Base-by-base conservation (phyloP, 306 rosid genomes). In the Vigna unguiculata region DNA sequence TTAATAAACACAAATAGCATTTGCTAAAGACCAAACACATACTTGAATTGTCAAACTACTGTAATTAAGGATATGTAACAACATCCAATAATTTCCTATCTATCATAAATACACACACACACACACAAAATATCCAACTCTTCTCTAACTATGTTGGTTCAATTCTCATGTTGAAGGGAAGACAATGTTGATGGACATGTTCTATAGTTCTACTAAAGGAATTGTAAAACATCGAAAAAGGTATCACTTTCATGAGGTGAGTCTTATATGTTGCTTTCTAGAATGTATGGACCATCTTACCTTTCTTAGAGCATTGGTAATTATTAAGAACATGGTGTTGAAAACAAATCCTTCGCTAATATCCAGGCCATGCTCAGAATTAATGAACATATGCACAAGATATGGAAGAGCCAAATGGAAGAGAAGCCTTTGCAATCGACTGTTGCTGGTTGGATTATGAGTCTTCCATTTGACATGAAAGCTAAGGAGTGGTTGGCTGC, bases 141-240 rank as follows among this genome's bases (percentile, higher is more conserved):
- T 71, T 76, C 58, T 76, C 67, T 86, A 15, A 69, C 48, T 51
- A 62, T 54, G 62, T 51, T 20, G 36, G 46, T 13, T 13, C 51
- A 52, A 77, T 80, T 77, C 73, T 63, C 61, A 53, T 69, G 69
- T 59, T 83, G 81, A 80, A 90, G 97, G 98, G 79, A 95, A 95
- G 91, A 95, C 98, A 28, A 95, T 95, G 98, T 91, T 95, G 84
- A 95, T 95, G 98, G 98, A 95, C 86, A 92, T 95, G 98, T 90
- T 90, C 85, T 95, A 88, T 85, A 79, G 83, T 72, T 90, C 96
- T 81, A 92, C 98, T 4, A 83, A 92, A 79, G 89, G 90, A 85
- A 77, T 92, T 66, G 93, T 92, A 79, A 95, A 87, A 83, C 90
- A 92, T 86, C 78, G 97, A 70, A 87, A 89, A 85, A 86, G 98